Evolutionary conservation across 2,329 filamentous ascomycete genomes (phyloP).

Genomic region (Aspergillus pseudotamarii): DNA sequence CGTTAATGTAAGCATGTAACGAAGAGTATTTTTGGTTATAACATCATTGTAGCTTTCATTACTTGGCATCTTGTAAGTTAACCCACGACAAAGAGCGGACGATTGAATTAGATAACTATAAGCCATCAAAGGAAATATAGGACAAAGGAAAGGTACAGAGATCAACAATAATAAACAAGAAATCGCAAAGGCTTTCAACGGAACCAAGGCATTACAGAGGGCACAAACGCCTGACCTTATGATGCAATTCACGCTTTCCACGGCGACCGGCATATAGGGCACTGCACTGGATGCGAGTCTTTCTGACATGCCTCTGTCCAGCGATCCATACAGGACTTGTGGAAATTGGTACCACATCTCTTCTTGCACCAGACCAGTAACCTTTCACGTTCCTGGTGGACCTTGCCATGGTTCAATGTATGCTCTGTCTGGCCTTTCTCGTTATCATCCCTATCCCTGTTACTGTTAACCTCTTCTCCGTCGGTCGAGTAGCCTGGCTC

Average conservation of each 20-base stretch:
- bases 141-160: neutral
- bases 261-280: conserved; percentile 3
- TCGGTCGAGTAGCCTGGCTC: neutral
- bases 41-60: neutral
- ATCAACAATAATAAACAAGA: neutral
- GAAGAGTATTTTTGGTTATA: neutral
- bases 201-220: neutral
- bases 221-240: neutral
- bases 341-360: conserved; percentile 4
- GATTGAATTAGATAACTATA: neutral
- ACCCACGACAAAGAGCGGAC: no score
- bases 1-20: neutral
- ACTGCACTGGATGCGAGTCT: neutral
- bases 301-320: neutral
- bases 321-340: neutral
- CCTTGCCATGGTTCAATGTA: fast-evolving
- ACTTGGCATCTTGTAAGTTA: neutral
- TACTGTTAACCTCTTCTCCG: neutral
- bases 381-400: neutral
- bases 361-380: neutral
- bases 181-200: no score
- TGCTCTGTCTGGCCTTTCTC: neutral
- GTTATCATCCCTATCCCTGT: no score
- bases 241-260: neutral
- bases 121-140: neutral